Conservation (phyloP, 2,329 filamentous ascomycete species). For the Claviceps sp. region DNA sequence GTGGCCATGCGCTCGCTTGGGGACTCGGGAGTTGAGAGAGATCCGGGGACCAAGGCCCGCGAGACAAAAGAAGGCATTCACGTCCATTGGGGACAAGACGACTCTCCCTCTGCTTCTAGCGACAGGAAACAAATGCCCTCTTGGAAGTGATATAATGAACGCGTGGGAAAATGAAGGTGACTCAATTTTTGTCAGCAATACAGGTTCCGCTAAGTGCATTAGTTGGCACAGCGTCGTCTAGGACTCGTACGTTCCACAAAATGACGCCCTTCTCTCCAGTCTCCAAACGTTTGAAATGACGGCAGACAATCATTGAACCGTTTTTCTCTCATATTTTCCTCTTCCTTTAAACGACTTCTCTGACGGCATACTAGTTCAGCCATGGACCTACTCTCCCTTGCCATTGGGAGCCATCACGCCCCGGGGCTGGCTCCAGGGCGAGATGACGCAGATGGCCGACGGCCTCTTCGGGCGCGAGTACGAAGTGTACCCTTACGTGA, state of each 20-base stretch:
- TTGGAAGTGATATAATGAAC: no score
- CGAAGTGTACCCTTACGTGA: slow-evolving; percentile 42
- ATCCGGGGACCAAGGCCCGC: no score
- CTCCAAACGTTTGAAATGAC: background rate
- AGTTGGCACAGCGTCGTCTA: background rate
- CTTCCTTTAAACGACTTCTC: background rate
- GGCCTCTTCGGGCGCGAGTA: slow-evolving; percentile 38
- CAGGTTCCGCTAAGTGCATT: slow-evolving; percentile 2
- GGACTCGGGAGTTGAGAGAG: no score
- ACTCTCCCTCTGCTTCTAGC: background rate
- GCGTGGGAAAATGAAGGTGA: slow-evolving; percentile 1
- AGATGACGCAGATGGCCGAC: slow-evolving; percentile 32
- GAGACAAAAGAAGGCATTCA: no score
- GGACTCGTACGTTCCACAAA: slow-evolving; percentile 1
- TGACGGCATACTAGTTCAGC: slow-evolving; percentile 7
- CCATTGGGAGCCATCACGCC: slow-evolving; percentile 36
- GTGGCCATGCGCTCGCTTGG: no score
- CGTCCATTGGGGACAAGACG: no score
- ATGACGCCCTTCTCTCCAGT: background rate
- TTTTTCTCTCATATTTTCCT: background rate
- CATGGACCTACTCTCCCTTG: slow-evolving; percentile 15
- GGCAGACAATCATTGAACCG: background rate
- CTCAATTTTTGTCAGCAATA: background rate
- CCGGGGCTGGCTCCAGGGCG: slow-evolving; percentile 36
- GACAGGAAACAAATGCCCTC: background rate